Evolutionary conservation across 1,284 basidiomycete species (phyloP), one percentile per base, ranked within the genome.

Genomic region (Neolentinus lepideus): DNA sequence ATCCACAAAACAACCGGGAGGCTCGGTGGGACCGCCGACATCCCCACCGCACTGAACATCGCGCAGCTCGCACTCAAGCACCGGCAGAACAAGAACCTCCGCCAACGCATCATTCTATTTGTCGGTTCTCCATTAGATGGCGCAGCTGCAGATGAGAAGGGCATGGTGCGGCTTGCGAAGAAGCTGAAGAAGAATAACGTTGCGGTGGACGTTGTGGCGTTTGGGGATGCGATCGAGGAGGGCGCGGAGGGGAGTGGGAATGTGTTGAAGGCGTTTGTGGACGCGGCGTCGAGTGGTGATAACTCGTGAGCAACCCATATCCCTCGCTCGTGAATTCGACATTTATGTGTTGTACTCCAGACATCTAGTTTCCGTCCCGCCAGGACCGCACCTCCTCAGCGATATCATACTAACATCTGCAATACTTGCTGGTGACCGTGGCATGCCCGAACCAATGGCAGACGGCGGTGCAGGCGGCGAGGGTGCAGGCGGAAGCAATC

Each of bases 101-200:
- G 94, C 26, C 96, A 99, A 67, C 84, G 96, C 45, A 91, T 98
- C 62, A 84, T 99, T 64, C 90, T 93, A 47, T 98, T 99, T 64
- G 85, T 96, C 56, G 94, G 87, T 22, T 95, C 92, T 4, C 97
- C 97, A 0, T 71, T 94, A 12, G 79, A 81, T 29, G 83, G 79
- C n/a, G 66, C 74, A 22, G 81, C 78, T 8, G 78, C 81, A 6
- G 84, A 90, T 59, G 87, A 91, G 66, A 85, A 88, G 63, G 79
- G 78, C 57, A 84, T 96, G 78, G 76, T 91, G 62, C 87, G 85
- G 69, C 82, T 99, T 16, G 96, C 94, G 22, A 98, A 96, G 78
- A 96, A 94, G 71, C 79, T 99, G 63, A 97, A 98, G 79, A 99
- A 99, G 87, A 99, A 98, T 73, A 99, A 98, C 65, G 94, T 99